Evolutionary conservation across 108 stramenopile species (phyloP).

Genomic region (Nitzschia palea): DNA sequence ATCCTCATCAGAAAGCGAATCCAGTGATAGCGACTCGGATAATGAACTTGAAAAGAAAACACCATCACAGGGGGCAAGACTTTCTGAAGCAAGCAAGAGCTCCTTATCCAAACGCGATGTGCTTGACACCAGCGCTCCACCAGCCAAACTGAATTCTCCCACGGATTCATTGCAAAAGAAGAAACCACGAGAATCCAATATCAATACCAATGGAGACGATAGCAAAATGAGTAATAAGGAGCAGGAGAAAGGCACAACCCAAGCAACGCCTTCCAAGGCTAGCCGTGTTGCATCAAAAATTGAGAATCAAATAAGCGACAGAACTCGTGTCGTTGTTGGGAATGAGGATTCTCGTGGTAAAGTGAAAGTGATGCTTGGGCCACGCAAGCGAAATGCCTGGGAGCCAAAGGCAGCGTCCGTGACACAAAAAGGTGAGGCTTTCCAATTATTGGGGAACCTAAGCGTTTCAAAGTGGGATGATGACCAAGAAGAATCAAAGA

Average conservation of each 20-base stretch:
- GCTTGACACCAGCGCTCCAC: too few relatives aligned
- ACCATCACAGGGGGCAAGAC: too few relatives aligned
- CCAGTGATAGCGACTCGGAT: neutral
- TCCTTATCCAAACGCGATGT: too few relatives aligned
- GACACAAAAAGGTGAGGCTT: constrained; percentile 25
- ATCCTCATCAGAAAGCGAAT: neutral
- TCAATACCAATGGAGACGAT: too few relatives aligned
- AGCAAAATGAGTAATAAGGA: too few relatives aligned
- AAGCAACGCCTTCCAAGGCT: too few relatives aligned
- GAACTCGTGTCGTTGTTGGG: constrained; percentile 41
- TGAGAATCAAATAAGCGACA: constrained; percentile 5
- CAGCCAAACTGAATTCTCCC: too few relatives aligned
- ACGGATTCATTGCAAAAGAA: too few relatives aligned
- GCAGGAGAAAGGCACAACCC: too few relatives aligned
- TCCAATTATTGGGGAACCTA: constrained; percentile 58
- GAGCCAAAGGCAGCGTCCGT: constrained; percentile 37
- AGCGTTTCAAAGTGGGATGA: constrained; percentile 64
- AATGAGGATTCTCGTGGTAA: constrained; percentile 40
- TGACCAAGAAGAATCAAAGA: constrained; percentile 31
- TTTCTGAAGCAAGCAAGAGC: too few relatives aligned
- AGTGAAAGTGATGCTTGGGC: constrained; percentile 71
- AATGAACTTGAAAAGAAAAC: neutral
- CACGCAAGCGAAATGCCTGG: constrained; percentile 58
- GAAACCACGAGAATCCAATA: too few relatives aligned
- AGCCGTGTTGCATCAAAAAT: too few relatives aligned